These are phyloP conservation scores for Monilinia fructicola DNA, from an alignment of 2,329 filamentous ascomycete species.

Conservation along the genomic window DNA sequence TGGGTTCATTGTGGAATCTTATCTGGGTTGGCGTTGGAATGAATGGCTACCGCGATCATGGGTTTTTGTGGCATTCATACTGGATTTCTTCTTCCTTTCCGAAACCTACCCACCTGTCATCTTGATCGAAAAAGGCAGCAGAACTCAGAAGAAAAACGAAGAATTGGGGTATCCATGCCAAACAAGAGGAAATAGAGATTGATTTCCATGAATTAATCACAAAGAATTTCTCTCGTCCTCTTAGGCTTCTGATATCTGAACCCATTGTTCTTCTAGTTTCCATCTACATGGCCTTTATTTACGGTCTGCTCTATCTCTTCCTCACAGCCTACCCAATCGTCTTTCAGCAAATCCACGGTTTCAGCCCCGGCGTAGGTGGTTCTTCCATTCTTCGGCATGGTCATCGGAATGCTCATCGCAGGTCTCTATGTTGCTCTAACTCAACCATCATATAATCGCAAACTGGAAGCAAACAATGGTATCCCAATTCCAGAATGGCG, in stretches of 20 bases:
- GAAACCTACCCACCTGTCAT: constrained; percentile 72
- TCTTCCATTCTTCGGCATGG: constrained; percentile 83
- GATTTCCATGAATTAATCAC: constrained; percentile 61
- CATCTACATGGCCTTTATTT: constrained; percentile 74
- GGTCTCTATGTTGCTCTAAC: constrained; percentile 61
- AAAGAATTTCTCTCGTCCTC: constrained; percentile 49
- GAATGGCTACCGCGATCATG: constrained; percentile 65
- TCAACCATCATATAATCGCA: constrained; percentile 67
- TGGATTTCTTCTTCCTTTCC: constrained; percentile 62
- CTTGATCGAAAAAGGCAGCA: constrained; percentile 57
- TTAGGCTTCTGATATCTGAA: constrained; percentile 58
- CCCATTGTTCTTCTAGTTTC: constrained; percentile 68
- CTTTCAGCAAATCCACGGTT: constrained; percentile 70
- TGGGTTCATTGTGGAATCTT: constrained; percentile 61
- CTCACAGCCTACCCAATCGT: constrained; percentile 82
- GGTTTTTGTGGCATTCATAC: constrained; percentile 59
- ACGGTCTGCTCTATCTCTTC: constrained; percentile 79
- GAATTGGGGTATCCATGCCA: constrained; percentile 71
- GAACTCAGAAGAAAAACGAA: constrained; percentile 62
- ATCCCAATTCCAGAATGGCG: constrained; percentile 67
- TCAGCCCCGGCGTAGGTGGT: constrained; percentile 68
- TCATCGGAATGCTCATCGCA: constrained; percentile 68
- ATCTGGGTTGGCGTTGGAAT: constrained; percentile 73
- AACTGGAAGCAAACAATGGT: constrained; percentile 65
- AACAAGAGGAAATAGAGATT: constrained; percentile 69